Base-by-base conservation (phyloP, 2,329 filamentous ascomycete genomes). In the Pseudocercospora eumusae region DNA sequence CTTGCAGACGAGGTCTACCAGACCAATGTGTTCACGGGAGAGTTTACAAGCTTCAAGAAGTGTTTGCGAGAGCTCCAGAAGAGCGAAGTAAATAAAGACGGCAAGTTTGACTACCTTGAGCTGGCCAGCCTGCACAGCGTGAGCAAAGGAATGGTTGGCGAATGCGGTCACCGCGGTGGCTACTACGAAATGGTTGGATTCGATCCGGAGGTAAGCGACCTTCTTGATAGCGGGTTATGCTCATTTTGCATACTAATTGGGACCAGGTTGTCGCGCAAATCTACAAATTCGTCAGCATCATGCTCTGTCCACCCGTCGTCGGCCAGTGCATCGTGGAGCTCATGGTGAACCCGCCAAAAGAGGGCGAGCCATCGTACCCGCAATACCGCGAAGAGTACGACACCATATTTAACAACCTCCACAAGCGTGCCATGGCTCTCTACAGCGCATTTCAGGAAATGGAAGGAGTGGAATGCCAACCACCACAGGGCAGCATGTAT, bases 1-100 rank as follows among this genome's bases (percentile, higher is more conserved):
- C 86, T 99, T 72, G 95, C 95, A 57, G 95, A 99, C 74, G 95
- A 99, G 79, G 95, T 99, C 40, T 99, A 99, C 85, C 95, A 99
- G 81, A 98, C 95, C 74, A 99, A 99, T 78, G 90, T 99, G 71
- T 99, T 99, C 80, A 82, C 90, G 65, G 95, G 95, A 77, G 84
- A 93, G 76, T 99, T 99, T 82, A 87, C 91, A 80, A 96, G 91
- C 73, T 98, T 99, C 88, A 98, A 98, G 82, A 87, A 90, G 71
- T 87, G 89, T 44, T 85, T 99, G 56, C 86, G 93, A 66, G 83
- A 89, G 70, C 81, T 98, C 72, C 93, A 98, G 77, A 82, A 88
- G 76, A 76, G 76, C 57, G 64, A 74, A n/a, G 84, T 79, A 25
- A 80, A 88, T 74, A 78, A 83, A 49, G 86, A 89, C 0, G 90